Conservation (phyloP, 805 yeast species). For the Cyberlindnera subsufficiens region DNA sequence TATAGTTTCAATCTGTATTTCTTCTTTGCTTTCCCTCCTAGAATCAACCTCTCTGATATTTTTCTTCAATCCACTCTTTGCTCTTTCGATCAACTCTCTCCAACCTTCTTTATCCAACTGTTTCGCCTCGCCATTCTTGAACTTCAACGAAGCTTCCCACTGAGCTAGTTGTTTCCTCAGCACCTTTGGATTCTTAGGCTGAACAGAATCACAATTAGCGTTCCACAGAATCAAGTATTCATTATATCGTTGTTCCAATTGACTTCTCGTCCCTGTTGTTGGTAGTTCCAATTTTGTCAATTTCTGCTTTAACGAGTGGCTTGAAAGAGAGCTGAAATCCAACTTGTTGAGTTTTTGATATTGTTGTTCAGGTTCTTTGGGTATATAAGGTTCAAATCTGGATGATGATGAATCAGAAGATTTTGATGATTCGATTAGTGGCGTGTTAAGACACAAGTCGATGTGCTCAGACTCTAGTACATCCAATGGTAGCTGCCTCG, state of each 20-base stretch:
- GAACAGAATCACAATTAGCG: slow-evolving; percentile 68
- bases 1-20: background rate
- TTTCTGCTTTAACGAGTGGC: slow-evolving; percentile 56
- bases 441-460: slow-evolving; percentile 45
- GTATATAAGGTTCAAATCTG: slow-evolving; percentile 19
- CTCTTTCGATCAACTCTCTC: slow-evolving; percentile 15
- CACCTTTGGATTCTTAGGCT: slow-evolving; percentile 53
- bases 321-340: slow-evolving; percentile 54
- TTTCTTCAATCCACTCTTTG: slow-evolving; percentile 1
- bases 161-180: slow-evolving; percentile 50
- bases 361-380: slow-evolving; percentile 15
- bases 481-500: slow-evolving; percentile 40
- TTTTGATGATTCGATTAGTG: slow-evolving; percentile 6
- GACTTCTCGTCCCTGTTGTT: slow-evolving; percentile 54
- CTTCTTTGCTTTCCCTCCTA: background rate
- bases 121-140: slow-evolving; percentile 5
- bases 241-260: slow-evolving; percentile 64
- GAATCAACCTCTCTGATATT: background rate
- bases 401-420: background rate
- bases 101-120: slow-evolving; percentile 17
- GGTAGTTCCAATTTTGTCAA: slow-evolving; percentile 51
- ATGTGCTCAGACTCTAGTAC: slow-evolving; percentile 53
- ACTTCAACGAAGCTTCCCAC: slow-evolving; percentile 51
- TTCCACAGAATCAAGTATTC: slow-evolving; percentile 77
- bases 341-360: slow-evolving; percentile 51